Evolutionary conservation across 1,139 yeast species (phyloP), one percentile per base, ranked within the genome.

Genomic region (Suhomyces kunorum): DNA sequence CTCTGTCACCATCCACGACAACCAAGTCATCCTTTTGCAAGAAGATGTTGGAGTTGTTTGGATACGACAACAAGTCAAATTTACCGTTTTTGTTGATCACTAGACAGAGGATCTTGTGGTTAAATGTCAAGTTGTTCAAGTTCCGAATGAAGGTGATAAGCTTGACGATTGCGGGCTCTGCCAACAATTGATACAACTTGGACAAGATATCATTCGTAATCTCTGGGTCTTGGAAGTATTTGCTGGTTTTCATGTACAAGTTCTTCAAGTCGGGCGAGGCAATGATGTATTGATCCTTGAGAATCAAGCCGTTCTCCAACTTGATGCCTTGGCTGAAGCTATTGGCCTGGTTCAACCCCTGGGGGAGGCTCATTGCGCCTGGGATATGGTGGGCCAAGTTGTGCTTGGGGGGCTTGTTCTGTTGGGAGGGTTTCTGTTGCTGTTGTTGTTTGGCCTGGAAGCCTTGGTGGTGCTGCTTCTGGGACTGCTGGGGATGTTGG

Each of bases 11-110:
- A 55, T 73, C 78, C 26, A 72, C 76, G 18, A 72, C 68, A 4
- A 72, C 76, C 57, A 73, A 63, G 49, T 73, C 77, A 41, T 68
- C 61, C 39, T 59, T 60, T 42, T 68, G 74, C 41, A 88, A 71
- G 31, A 63, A 66, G 38, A 84, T 67, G 45, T 78, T 78, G 16
- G 83, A 68, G 73, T 58, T 71, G 49, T 53, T 63, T 5, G 74
- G 77, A 50, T 61, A 74, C 30, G 66, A 66, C 51, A 65, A 66
- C 46, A 66, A 69, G 54, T 78, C 83, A 51, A 78, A 66, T 52
- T 78, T 77, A 31, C 83, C 82, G 51, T 78, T 78, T 46, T 78
- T 78, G 54, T 77, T 78, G 29, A 76, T 60, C 27, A 78, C 81
- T 46, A 78, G 66, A 50, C 72, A 72, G 44, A 64, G 64, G 40